Percentiles rank a stretch among this genome's conserved stretches.
Conservation (phyloP, 2,329 filamentous ascomycete species). For the Xylaria sp. region DNA sequence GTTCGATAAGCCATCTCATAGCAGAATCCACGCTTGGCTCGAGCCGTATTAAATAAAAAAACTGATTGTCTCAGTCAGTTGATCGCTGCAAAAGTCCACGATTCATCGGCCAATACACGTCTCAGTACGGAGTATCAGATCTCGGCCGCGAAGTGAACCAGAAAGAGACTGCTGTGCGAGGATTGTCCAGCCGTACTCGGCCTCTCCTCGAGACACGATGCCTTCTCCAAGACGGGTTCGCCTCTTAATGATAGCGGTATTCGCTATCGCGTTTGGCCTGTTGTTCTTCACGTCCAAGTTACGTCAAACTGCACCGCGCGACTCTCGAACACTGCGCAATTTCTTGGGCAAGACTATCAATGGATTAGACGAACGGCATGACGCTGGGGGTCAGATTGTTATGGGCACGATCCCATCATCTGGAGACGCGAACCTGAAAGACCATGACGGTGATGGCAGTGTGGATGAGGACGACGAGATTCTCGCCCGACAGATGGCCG, state of each 20-base stretch:
- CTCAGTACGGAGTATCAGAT: background rate
- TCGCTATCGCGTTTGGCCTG: conserved; percentile 60
- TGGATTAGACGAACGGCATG: conserved; percentile 42
- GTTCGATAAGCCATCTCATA: conserved; percentile 15
- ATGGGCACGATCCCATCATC: conserved; percentile 37
- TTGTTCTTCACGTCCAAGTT: conserved; percentile 68
- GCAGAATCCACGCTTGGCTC: conserved; percentile 7
- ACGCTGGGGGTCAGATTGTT: conserved; percentile 34
- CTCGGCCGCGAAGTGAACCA: background rate
- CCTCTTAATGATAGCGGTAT: conserved; percentile 57
- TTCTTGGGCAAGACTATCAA: conserved; percentile 58
- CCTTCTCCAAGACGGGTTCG: conserved; percentile 65
- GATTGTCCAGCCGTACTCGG: background rate
- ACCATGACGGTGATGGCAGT: conserved; percentile 51
- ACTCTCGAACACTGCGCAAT: conserved; percentile 42
- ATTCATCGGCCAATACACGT: background rate
- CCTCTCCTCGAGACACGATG: conserved; percentile 41
- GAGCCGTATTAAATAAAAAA: background rate
- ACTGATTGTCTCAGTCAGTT: background rate
- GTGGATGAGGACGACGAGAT: conserved; percentile 52
- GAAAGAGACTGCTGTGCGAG: background rate
- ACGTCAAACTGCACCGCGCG: conserved; percentile 45
- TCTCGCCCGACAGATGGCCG: conserved; percentile 50
- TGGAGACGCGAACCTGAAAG: conserved; percentile 38
- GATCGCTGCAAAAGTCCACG: background rate